Evolutionary conservation across 257 asterid genomes (phyloP), one percentile per base, ranked within the genome.

Genomic region (Solanum pimpinellifolium): DNA sequence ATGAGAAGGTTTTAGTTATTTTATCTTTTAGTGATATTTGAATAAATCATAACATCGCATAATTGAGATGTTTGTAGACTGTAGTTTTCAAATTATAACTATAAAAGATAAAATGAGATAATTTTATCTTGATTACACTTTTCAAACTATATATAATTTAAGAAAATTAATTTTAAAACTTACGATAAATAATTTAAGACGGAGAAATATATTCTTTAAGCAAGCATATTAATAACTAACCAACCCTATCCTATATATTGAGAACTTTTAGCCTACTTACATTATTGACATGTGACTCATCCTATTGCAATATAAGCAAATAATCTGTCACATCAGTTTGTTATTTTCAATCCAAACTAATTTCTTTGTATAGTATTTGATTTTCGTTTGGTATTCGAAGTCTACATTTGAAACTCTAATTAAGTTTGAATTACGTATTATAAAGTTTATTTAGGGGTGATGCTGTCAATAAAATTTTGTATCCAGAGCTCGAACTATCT

Each of bases 381-480:
- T 49, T 49, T 49, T 0, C 1, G 10, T 2, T 52, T 9, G 0
- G 1, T 52, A 52, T 52, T 0, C 9, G 3, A 3, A 52, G 0
- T 6, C 2, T 2, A 52, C 0, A 52, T 15, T 15, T 52, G 1
- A 9, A 52, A 1, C 0, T 52, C 0, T 3, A 1, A 52, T 52
- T 52, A 52, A 52, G 16, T 52, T 52, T 1, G 1, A 6, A 52
- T 52, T 1, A 1, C 9, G 0, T 0, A 49, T 0, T 49, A 3
- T 0, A 49, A 20, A 1, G 0, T 0, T 18, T 2, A 47, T 5
- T 47, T 2, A 47, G 1, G 8, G 0, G 0, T 47, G 20, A 5
- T 3, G 3, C 9, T 49, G 1, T 3, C 3, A 49, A 49, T 1
- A 49, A 0, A 8, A 15, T 2, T 49, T 49, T 9, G 1, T 49